Evolutionary conservation across 495 filamentous ascomycete genomes (phyloP), one percentile per base, ranked within the genome.

Genomic region (Aspergillus heteromorphus): DNA sequence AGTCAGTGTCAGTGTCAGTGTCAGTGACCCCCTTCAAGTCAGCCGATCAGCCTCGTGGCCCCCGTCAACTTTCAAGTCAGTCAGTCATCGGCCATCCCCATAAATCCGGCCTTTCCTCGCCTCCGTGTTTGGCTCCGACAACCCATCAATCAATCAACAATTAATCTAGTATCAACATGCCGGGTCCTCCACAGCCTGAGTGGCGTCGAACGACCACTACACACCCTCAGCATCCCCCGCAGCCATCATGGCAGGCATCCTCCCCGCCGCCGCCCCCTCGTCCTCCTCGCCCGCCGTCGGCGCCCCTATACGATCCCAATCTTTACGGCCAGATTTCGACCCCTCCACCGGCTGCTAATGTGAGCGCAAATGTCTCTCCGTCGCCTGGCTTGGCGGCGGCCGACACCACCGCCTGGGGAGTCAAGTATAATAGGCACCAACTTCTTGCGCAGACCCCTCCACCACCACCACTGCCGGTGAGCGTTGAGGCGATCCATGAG

Each of bases 391-490:
- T 11, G 20, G 18, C 59, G 11, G 51, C 55, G n/a, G 45, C 63
- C 17, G 68, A 74, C 49, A 73, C 70, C 4, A 68, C 71, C 19
- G 61, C 60, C 1, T 75, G 75, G 77, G 75, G 73, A 13, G 75
- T 74, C 40, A 73, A 71, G 20, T 74, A 73, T 54, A 75, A 76
- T 43, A 70, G 73, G 34, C 66, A 70, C 21, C 58, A 65, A 30
- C 56, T 63, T 49, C 60, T 63, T 14, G 62, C 56, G 4, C 60
- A 70, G 21, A 60, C 64, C 13, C 69, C 73, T 41, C 77, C 76
- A 45, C 73, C 77, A 14, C 77, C 76, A 45, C 73, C 77, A 14
- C 64, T 81, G 34, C 78, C 78, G 8, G 78, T 81, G 63, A 64
- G 76, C 63, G 5, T 38, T 21, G 25, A 16, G 2, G 7, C 19